Base-by-base conservation (phyloP, 2,329 filamentous ascomycete genomes). In the Scleromitrula shiraiana region DNA sequence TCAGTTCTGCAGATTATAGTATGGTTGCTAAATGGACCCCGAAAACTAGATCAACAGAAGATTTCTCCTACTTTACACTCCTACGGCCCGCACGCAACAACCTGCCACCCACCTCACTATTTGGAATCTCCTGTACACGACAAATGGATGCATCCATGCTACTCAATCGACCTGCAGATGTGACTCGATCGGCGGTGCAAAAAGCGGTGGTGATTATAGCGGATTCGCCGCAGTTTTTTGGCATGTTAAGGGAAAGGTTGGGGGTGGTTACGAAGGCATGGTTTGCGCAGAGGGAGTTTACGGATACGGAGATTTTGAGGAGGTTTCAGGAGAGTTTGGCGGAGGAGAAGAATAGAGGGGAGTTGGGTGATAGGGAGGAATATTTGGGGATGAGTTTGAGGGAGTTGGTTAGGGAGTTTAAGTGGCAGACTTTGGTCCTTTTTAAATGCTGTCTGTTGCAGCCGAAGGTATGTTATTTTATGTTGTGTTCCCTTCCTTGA, bases 61-160 rank as follows among this genome's bases (percentile, higher is more conserved):
- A 97, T 69, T 98, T 97, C 72, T 96, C 90, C 43, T 98, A 98
- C 71, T 98, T 98, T 66, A 97, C 91, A 7, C 80, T 98, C 43
- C 76, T 88, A 50, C 79, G 80, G 24, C 80, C 82, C 39, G 75
- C 74, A 46, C 74, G 68, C 54, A 68, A 67, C 43, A 59, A 65
- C 17, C 64, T 70, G 27, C 78, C 83, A 6, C 79, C 81, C 24
- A 89, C 87, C 2, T 95, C 88, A 20, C 79, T 98, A 19, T 98
- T 98, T 64, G 93, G 93, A 53, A 96, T 98, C 63, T 86, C 89
- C 15, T 98, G 93, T 67, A 95, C 91, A 14, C 79, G 91, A 51
- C 93, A 97, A 69, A 77, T 98, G 61, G 87, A 95, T 62, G 78
- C 89, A 14, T 80, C 80, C 12, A 74, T 82, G 59, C 74, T 98